Conservation (phyloP, 2,329 filamentous ascomycete genomes). For the Thermoascus crustaceus region DNA sequence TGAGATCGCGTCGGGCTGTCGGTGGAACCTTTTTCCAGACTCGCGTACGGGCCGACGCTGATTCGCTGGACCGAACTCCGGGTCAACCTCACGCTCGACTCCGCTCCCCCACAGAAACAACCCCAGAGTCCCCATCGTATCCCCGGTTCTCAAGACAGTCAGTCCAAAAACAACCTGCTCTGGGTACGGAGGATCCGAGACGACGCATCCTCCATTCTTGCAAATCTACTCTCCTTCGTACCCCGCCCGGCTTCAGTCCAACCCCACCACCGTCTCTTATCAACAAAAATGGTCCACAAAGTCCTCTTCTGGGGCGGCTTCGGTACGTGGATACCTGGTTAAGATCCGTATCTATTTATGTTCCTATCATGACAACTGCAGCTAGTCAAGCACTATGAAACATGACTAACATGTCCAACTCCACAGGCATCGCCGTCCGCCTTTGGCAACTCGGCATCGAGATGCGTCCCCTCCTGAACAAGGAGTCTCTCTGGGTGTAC, state of each 20-base stretch:
- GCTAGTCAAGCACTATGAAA: slow-evolving; percentile 4
- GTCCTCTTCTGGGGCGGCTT: slow-evolving; percentile 60
- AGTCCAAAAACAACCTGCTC: no score
- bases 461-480: slow-evolving; percentile 90
- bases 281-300: slow-evolving; percentile 41
- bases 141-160: no score
- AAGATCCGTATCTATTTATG: slow-evolving; percentile 2
- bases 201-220: no score
- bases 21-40: slow-evolving; percentile 11
- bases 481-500: slow-evolving; percentile 79
- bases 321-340: slow-evolving; percentile 54
- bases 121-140: slow-evolving; percentile 13
- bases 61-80: slow-evolving; percentile 22
- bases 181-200: no score
- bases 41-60: slow-evolving; percentile 28
- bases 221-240: not conserved
- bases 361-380: not conserved
- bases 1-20: not conserved
- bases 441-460: slow-evolving; percentile 97
- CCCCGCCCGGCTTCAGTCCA: not conserved
- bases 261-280: slow-evolving; percentile 13
- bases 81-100: slow-evolving; percentile 16
- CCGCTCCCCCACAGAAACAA: slow-evolving; percentile 10
- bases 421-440: slow-evolving; percentile 75
- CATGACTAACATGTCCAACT: slow-evolving; percentile 6